phyloP scores from a whole-genome alignment of 164 flowering plant genomes.

The Liquidambar formosana region DNA sequence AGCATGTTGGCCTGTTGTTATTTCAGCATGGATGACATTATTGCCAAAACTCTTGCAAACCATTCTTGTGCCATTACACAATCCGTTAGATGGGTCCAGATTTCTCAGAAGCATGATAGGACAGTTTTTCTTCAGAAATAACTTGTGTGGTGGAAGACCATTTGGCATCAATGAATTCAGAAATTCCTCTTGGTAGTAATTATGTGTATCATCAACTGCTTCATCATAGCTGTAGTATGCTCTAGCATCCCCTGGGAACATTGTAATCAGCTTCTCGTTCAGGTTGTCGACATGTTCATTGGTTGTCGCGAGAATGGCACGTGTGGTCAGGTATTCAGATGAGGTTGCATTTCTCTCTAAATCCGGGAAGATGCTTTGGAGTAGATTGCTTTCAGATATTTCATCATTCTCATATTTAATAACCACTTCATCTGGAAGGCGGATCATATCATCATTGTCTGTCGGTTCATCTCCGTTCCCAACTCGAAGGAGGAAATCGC shows the following conservation, averaged over 20 bases:
- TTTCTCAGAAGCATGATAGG: slow-evolving; percentile 1
- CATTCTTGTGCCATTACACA: slow-evolving; percentile 12
- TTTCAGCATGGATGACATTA: slow-evolving; percentile 12
- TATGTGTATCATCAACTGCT: not conserved
- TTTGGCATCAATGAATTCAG: not conserved
- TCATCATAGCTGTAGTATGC: not conserved
- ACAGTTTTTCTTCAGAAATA: slow-evolving; percentile 1
- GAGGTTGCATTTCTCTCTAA: too few species aligned
- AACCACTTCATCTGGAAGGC: too few species aligned
- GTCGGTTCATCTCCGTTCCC: not conserved
- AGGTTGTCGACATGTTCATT: not conserved
- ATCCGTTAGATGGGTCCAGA: not conserved
- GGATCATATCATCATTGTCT: not conserved
- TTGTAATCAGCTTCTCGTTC: not conserved
- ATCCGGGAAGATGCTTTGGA: not conserved
- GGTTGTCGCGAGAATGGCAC: not conserved
- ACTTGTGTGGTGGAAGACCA: slow-evolving; percentile 5
- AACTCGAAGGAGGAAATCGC: not conserved
- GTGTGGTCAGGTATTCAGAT: not conserved
- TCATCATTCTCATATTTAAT: not conserved
- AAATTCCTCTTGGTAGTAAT: slow-evolving; percentile 1
- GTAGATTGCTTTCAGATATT: not conserved
- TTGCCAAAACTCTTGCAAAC: not conserved
- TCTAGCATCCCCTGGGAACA: not conserved
- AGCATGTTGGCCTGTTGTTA: slow-evolving; percentile 4